Evolutionary conservation across 768 basidiomycete genomes (phyloP).

Genomic region (Tricholoma matsutake): DNA sequence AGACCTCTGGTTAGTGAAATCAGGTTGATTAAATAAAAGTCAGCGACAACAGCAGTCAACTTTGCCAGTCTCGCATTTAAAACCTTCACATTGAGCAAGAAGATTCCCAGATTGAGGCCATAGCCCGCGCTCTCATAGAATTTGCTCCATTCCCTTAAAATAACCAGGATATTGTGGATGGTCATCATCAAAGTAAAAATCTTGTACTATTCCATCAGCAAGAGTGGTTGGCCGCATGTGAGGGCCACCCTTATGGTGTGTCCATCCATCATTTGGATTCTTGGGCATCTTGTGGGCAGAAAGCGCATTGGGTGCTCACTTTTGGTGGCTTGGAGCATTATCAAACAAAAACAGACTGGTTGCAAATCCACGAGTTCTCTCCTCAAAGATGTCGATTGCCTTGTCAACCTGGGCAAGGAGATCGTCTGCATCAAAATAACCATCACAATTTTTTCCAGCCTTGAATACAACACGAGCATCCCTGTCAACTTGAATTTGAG

Average conservation of each 20-base stretch:
- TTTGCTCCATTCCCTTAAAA: slow-evolving; percentile 36
- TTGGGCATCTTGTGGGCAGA: slow-evolving; percentile 16
- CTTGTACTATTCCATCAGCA: slow-evolving; percentile 22
- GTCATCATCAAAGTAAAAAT: slow-evolving; percentile 30
- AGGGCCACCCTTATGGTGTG: no score
- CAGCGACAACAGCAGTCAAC: slow-evolving; percentile 17
- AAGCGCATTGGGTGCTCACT: slow-evolving; percentile 23
- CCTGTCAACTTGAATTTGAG: neutral
- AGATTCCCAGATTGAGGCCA: slow-evolving; percentile 16
- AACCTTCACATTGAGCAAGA: neutral
- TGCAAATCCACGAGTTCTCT: neutral
- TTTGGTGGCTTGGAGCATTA: slow-evolving; percentile 8
- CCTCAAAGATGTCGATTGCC: no score
- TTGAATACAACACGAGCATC: neutral
- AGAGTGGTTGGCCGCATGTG: neutral
- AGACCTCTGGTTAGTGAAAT: no score
- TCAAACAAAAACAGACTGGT: slow-evolving; percentile 13
- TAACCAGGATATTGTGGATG: slow-evolving; percentile 27
- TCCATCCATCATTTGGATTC: no score
- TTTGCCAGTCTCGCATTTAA: slow-evolving; percentile 16
- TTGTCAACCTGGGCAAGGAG: no score
- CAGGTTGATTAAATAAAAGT: slow-evolving; percentile 1
- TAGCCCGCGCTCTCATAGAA: slow-evolving; percentile 19
- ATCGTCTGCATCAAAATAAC: no score
- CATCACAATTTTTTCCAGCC: no score